Conservation (phyloP, 2,329 filamentous ascomycete genomes). For the Graphilbum sp. region DNA sequence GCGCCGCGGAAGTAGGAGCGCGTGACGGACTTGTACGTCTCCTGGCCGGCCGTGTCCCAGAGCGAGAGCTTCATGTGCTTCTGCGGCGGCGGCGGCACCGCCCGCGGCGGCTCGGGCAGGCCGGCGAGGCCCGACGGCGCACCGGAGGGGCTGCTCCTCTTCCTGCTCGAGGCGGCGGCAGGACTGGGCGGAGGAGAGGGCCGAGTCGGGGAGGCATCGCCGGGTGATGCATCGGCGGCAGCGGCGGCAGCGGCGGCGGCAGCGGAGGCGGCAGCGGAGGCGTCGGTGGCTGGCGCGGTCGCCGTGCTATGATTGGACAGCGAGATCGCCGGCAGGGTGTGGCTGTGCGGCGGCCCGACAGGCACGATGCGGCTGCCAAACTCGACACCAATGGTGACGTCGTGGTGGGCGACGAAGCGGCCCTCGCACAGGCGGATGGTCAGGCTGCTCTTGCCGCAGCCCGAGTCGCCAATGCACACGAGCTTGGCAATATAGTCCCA, state of each 20-base stretch:
- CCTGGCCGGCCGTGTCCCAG: slow-evolving; percentile 94
- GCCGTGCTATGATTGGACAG: too few species aligned
- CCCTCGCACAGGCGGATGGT: slow-evolving; percentile 94
- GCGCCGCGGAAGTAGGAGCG: slow-evolving; percentile 81
- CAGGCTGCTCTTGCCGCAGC: slow-evolving; percentile 86
- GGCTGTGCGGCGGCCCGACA: slow-evolving; percentile 65
- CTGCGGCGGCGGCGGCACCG: slow-evolving; percentile 22
- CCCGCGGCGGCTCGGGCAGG: slow-evolving; percentile 32
- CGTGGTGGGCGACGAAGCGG: slow-evolving; percentile 84
- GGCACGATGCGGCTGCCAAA: slow-evolving; percentile 88
- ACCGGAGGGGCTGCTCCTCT: neutral
- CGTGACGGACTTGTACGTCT: slow-evolving; percentile 94
- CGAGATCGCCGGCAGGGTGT: slow-evolving; percentile 9
- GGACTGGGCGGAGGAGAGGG: too few species aligned
- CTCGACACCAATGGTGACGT: slow-evolving; percentile 94
- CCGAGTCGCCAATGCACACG: slow-evolving; percentile 91
- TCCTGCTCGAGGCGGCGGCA: neutral
- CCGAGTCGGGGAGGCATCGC: too few species aligned
- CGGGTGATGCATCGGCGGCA: slow-evolving; percentile 7
- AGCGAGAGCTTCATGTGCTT: slow-evolving; percentile 85
- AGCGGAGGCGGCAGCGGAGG: neutral
- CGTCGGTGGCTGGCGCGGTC: too few species aligned
- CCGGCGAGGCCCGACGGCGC: slow-evolving; percentile 20
- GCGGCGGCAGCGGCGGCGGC: slow-evolving; percentile 8
- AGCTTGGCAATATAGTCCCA: slow-evolving; percentile 99